Evolutionary conservation across 2,329 filamentous ascomycete species (phyloP).

Genomic region (Aspergillus texensis): DNA sequence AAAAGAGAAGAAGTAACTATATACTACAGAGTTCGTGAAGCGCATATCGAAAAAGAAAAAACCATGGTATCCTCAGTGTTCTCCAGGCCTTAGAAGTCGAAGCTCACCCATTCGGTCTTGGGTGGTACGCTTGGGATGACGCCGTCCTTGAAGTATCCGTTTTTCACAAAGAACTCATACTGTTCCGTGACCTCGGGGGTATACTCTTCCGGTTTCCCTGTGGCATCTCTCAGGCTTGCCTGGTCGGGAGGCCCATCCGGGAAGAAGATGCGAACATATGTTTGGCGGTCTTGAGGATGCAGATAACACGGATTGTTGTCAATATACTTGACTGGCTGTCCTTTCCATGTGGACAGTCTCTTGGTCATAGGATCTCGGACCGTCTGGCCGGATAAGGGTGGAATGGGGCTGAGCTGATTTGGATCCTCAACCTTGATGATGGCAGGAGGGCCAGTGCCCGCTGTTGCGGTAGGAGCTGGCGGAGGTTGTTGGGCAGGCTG

Average conservation of each 20-base stretch:
- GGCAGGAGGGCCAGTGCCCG: constrained; percentile 31
- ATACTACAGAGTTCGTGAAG: neutral
- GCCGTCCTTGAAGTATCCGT: constrained; percentile 69
- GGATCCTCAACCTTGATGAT: constrained; percentile 30
- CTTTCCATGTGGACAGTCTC: constrained; percentile 62
- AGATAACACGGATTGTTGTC: constrained; percentile 53
- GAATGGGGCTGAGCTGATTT: constrained; percentile 38
- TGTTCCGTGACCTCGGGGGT: constrained; percentile 58
- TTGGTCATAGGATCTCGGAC: constrained; percentile 37
- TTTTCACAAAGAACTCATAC: constrained; percentile 66
- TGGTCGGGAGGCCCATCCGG: constrained; percentile 66
- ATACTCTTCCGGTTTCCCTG: constrained; percentile 56
- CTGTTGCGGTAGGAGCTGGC: constrained; percentile 10
- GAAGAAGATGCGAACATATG: constrained; percentile 70
- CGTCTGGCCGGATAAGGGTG: constrained; percentile 41
- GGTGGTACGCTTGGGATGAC: constrained; percentile 78
- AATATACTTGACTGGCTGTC: constrained; percentile 64
- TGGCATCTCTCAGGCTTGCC: constrained; percentile 49
- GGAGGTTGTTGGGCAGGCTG: constrained; percentile 17
- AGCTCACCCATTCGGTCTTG: constrained; percentile 72
- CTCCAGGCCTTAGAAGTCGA: constrained; percentile 64
- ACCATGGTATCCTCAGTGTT: neutral
- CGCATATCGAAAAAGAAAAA: neutral
- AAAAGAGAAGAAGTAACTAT: constrained; percentile 1
- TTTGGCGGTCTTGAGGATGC: constrained; percentile 56